A percentile compares a stretch with the other conserved stretches of the same genome.
Conservation (phyloP, 441 rosid genomes). For the Mallotus japonicus region DNA sequence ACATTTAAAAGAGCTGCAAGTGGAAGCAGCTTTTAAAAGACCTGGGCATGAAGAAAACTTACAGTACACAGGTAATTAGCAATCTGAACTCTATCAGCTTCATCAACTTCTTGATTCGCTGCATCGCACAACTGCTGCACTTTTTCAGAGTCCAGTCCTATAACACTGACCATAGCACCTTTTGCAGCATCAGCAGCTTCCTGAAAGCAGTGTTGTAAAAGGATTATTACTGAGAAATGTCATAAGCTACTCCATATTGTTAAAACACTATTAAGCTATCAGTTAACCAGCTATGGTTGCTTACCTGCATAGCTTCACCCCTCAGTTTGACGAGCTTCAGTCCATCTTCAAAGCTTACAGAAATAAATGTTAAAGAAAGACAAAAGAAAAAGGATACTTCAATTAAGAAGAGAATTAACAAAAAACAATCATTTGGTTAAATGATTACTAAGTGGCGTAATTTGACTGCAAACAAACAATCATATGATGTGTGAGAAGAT, state of each 20-base stretch:
- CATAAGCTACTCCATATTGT: neutral
- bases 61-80: constrained; percentile 85
- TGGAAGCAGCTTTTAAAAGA: neutral
- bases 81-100: constrained; percentile 76
- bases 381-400: constrained; percentile 15
- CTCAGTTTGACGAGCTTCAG: constrained; percentile 91
- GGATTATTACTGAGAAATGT: constrained; percentile 13
- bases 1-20: no score
- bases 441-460: neutral
- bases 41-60: constrained; percentile 22
- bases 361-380: constrained; percentile 18
- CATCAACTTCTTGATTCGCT: constrained; percentile 86
- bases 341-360: constrained; percentile 87
- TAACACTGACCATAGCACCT: constrained; percentile 93
- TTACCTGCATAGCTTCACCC: constrained; percentile 98
- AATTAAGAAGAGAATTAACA: neutral
- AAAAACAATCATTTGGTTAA: neutral
- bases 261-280: constrained; percentile 3
- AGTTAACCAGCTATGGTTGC: constrained; percentile 11
- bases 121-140: constrained; percentile 88
- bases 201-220: constrained; percentile 37
- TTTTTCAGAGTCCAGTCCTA: constrained; percentile 82
- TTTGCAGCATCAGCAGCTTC: constrained; percentile 96
- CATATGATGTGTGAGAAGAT: constrained; percentile 4
- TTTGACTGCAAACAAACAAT: neutral